Base-by-base conservation (phyloP, 2,329 filamentous ascomycete species). In the Capronia americana region DNA sequence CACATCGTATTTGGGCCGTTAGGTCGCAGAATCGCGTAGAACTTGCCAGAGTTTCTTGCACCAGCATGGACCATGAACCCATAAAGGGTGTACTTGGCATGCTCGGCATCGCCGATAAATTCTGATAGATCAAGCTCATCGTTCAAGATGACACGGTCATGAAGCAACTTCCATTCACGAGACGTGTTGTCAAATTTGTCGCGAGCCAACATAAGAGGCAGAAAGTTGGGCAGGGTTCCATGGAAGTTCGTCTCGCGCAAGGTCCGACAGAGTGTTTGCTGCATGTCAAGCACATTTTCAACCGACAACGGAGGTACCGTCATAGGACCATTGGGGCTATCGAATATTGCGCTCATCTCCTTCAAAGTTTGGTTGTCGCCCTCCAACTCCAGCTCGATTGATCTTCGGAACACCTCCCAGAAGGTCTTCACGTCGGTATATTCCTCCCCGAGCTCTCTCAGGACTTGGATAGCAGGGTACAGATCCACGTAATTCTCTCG, bases 61-160 rank as follows among this genome's bases (percentile, higher is more conserved):
- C 86, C 86, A 66, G 83, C 83, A 72, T 89, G 87, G 2, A 87
- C 85, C 34, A 88, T 77, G 68, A 88, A 85, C 2, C 86, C 86
- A 69, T 86, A 88, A 0, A 89, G 79, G 1, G 82, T 83, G 72
- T 88, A 89, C 11, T 78, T 74, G 12, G 77, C 78, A 8, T 74
- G 78, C 28, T 79, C 72, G 1, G 69, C 74, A 34, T 78, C 74
- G 20, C 74, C 65, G 2, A 77, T 73, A 64, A 73, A 77, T 4
- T 74, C 71, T 0, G 75, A 73, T n/a, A 88, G 75, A 51, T 79
- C 79, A 28, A 88, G 73, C 11, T 81, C 76, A 61, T 89, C 86
- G 60, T 87, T 80, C 14, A 88, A 71, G 2, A 81, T 78, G n/a
- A 89, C 83, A 50, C 81, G 81, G 72, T 88, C 82, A 59, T 83